Evolutionary conservation across 345 rosid species (phyloP).

Genomic region (Populus nigra): DNA sequence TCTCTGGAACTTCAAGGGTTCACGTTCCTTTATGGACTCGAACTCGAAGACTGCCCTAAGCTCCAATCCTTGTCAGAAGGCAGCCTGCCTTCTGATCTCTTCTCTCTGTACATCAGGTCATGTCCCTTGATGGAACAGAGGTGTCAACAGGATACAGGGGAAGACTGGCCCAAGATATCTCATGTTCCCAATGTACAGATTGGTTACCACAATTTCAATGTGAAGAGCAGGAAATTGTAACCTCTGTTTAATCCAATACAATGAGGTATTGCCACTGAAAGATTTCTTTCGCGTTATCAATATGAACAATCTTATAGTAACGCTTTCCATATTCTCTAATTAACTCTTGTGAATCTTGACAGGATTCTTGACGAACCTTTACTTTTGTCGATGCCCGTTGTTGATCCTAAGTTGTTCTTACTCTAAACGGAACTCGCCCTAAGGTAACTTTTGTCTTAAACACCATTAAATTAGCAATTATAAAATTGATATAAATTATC

Average conservation of each 20-base stretch:
- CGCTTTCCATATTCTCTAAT: no score
- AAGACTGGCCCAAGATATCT: constrained; percentile 12
- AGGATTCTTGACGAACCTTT: no score
- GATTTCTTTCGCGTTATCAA: no score
- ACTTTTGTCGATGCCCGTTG: no score
- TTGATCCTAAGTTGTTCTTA: no score
- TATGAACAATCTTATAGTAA: no score
- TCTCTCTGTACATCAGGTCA: neutral
- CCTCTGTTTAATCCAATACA: neutral
- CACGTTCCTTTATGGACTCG: neutral
- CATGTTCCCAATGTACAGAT: neutral
- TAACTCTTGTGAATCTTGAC: no score
- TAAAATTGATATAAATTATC: no score
- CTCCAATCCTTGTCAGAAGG: neutral
- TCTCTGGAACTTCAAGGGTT: neutral
- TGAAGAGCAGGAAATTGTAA: no score
- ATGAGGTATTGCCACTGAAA: neutral
- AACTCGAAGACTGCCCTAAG: neutral
- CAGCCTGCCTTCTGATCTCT: neutral
- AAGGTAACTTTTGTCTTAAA: no score
- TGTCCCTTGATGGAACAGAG: constrained; percentile 1
- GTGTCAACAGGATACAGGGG: constrained; percentile 6
- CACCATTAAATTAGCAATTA: no score
- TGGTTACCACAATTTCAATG: neutral
- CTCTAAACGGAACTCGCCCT: no score